Evolutionary conservation across 768 basidiomycete species (phyloP).

Genomic region (Phlebiopsis flavidoalba): DNA sequence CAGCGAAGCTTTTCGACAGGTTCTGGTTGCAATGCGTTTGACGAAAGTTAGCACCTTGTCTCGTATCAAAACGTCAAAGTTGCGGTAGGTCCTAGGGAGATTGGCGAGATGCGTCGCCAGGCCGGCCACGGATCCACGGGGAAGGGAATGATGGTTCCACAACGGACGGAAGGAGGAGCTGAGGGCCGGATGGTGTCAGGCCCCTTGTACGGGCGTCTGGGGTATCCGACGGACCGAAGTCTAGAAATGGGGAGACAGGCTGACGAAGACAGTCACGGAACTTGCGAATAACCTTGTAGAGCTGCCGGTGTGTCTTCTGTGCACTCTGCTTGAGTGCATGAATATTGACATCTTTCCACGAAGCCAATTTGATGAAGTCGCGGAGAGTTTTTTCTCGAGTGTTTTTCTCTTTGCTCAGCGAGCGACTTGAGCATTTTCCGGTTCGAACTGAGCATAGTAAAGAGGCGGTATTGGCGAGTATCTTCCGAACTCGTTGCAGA

Average conservation of each 20-base stretch:
- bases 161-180: neutral
- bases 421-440: constrained; percentile 36
- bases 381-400: constrained; percentile 75
- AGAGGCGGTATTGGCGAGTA: constrained; percentile 65
- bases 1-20: constrained; percentile 20
- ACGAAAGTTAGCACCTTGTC: constrained; percentile 40
- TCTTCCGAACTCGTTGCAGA: constrained; percentile 38
- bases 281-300: constrained; percentile 88
- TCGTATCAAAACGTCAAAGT: constrained; percentile 41
- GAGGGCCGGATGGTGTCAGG: neutral
- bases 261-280: constrained; percentile 87
- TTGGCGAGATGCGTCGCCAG: constrained; percentile 39
- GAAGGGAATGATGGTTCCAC: constrained; percentile 4
- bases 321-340: constrained; percentile 91
- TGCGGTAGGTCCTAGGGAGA: constrained; percentile 44
- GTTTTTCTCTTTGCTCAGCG: constrained; percentile 51
- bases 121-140: constrained; percentile 4
- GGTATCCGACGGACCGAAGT: neutral
- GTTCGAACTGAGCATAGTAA: constrained; percentile 37
- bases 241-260: constrained; percentile 45
- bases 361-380: constrained; percentile 89
- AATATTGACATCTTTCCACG: constrained; percentile 97
- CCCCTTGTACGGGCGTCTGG: neutral
- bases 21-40: constrained; percentile 44
- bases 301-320: constrained; percentile 80